Base-by-base conservation (phyloP, 2,329 filamentous ascomycete species). In the Bimuria novae-zelandiae region DNA sequence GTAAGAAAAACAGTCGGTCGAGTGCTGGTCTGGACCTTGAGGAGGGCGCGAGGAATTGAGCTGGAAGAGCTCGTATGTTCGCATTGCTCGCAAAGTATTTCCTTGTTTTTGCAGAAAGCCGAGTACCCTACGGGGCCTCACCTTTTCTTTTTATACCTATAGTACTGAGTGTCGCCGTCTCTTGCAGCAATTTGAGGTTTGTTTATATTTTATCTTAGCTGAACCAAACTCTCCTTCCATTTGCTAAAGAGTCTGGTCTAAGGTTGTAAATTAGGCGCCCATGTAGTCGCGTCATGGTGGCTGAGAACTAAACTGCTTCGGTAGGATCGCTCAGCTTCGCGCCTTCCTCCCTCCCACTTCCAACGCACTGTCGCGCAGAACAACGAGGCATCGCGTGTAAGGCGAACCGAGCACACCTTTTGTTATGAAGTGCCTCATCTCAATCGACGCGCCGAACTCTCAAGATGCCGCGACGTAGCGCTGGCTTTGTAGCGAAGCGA, bases 401-500 rank as follows among this genome's bases (percentile, higher is more conserved):
- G n/a, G n/a, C n/a, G n/a, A n/a, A n/a, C n/a, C n/a, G n/a, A n/a
- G n/a, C n/a, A n/a, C n/a, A n/a, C n/a, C 27, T 30, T 27, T 4
- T 16, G 8, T 11, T 4, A 42, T 16, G 14, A 22, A 42, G 3
- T 10, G 17, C 16, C 1, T 45, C 19, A 35, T 11, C 2, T 14
- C 19, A 25, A 19, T 39, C 3, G 6, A 29, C 7, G 23, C 8
- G 12, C 40, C 7, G 21, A 36, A 10, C 3, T n/a, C 27, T 22
- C 14, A 21, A 36, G 3, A 71, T 71, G 69, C 39, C 44, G 3
- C 68, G 67, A 32, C 61, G 61, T 35, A 68, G 51, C 32, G 43
- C 62, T 30, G 67, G 65, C 0, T 72, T 71, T 32, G 57, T 72
- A 30, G 64, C 56, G n/a, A 72, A 72, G 52, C 63, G 63, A 41